phyloP scores from a whole-genome alignment of 805 yeast species.

The Phaffomyces thermotolerans region DNA sequence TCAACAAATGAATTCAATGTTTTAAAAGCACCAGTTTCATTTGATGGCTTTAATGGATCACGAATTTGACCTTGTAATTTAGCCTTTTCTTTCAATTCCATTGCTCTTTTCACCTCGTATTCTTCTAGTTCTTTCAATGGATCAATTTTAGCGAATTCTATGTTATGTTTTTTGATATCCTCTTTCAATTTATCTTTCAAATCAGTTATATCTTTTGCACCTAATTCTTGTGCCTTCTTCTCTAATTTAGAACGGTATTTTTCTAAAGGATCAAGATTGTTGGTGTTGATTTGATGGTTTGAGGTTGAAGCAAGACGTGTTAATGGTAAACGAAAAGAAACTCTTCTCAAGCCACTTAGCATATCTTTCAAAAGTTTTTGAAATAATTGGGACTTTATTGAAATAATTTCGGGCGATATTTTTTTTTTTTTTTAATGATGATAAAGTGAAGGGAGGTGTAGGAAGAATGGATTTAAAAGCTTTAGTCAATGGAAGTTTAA shows the following conservation, averaged over 20 bases:
- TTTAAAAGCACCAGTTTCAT: conserved; percentile 52
- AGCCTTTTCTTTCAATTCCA: conserved; percentile 21
- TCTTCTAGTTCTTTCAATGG: conserved; percentile 65
- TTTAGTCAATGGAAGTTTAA: no score
- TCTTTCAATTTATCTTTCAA: conserved; percentile 56
- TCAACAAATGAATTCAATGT: conserved; percentile 67
- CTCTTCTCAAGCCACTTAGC: background rate
- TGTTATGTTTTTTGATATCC: conserved; percentile 47
- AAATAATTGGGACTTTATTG: no score
- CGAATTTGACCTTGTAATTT: conserved; percentile 22
- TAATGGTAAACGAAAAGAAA: background rate
- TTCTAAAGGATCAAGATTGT: conserved; percentile 14
- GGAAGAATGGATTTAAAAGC: no score
- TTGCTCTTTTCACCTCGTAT: conserved; percentile 32
- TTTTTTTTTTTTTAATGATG: no score
- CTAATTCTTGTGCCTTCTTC: conserved; percentile 32
- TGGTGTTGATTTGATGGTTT: background rate
- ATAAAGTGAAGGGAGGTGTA: no score
- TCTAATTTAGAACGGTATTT: conserved; percentile 31
- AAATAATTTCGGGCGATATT: no score
- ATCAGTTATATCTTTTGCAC: conserved; percentile 46
- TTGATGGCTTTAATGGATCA: conserved; percentile 32
- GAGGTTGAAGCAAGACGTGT: conserved; percentile 6
- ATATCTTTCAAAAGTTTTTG: background rate
- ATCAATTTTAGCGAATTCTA: conserved; percentile 53